These are phyloP conservation scores for Phytophthora brassicae DNA, from an alignment of 352 stramenopile genomes.

Conservation along the genomic window DNA sequence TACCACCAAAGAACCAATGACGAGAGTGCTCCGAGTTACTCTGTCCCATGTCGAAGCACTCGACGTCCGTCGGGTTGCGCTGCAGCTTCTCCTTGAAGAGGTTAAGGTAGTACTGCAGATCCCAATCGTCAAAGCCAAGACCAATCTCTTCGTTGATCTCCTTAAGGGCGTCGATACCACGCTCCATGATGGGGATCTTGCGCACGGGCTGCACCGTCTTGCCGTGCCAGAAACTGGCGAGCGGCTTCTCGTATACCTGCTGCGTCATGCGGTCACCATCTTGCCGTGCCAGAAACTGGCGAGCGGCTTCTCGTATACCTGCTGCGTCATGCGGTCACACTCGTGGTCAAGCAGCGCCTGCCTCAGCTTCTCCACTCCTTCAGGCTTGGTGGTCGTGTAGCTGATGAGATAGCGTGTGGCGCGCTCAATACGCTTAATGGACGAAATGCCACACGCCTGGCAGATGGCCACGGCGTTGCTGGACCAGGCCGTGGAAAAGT, in stretches of 20 bases:
- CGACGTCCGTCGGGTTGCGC: constrained; percentile 98
- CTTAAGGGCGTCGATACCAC: constrained; percentile 94
- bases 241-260: constrained; percentile 89
- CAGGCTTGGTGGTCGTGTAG: constrained; percentile 43
- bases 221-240: constrained; percentile 91
- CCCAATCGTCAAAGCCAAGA: constrained; percentile 98
- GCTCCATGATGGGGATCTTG: constrained; percentile 94
- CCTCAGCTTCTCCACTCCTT: constrained; percentile 49
- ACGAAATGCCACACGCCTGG: constrained; percentile 89
- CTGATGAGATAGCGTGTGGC: constrained; percentile 91
- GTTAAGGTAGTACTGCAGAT: constrained; percentile 98
- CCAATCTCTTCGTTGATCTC: constrained; percentile 95
- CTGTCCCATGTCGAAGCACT: constrained; percentile 99
- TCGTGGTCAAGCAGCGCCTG: constrained; percentile 64
- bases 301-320: constrained; percentile 92
- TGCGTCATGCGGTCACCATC: constrained; percentile 99
- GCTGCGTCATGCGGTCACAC: constrained; percentile 98
- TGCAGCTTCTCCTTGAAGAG: constrained; percentile 97
- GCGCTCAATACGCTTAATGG: constrained; percentile 94
- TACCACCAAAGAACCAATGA: constrained; percentile 99
- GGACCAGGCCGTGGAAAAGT: constrained; percentile 98
- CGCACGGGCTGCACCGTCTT: constrained; percentile 84
- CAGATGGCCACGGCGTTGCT: constrained; percentile 98
- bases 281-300: constrained; percentile 92
- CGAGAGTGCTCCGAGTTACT: constrained; percentile 99